Evolutionary conservation across 768 basidiomycete genomes (phyloP).

Genomic region (Gelatoporia subvermispora): DNA sequence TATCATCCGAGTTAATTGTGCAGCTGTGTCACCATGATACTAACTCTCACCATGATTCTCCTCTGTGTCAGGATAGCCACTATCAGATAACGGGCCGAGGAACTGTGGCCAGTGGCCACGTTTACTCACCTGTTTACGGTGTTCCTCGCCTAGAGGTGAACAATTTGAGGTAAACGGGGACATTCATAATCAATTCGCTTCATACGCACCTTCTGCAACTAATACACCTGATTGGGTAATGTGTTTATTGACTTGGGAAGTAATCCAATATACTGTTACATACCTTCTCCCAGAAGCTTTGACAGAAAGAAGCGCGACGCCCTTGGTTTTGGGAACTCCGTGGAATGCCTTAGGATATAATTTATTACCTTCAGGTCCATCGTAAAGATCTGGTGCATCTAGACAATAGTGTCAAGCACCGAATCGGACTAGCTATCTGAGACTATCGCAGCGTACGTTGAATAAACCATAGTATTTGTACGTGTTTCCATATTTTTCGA

Average conservation of each 20-base stretch:
- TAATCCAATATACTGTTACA: background rate
- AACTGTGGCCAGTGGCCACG: background rate
- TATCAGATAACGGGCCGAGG: background rate
- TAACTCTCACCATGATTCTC: background rate
- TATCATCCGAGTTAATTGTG: constrained; percentile 5
- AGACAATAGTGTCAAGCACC: background rate
- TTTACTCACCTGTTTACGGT: constrained; percentile 1
- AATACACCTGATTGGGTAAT: background rate
- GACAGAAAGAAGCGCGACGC: background rate
- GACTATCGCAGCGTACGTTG: background rate
- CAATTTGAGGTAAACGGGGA: too few species aligned
- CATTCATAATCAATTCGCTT: too few species aligned
- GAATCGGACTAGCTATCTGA: background rate
- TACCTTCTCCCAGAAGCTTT: background rate
- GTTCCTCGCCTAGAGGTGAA: background rate
- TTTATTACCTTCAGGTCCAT: background rate
- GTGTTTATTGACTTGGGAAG: background rate
- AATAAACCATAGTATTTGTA: background rate
- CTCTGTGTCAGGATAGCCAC: background rate
- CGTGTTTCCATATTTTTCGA: background rate
- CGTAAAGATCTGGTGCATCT: background rate
- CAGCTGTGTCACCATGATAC: background rate
- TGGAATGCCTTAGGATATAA: background rate
- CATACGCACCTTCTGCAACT: background rate
- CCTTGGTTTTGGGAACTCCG: background rate